Percentiles rank a stretch among this genome's conserved stretches.
phyloP scores from a whole-genome alignment of 768 basidiomycete species.

The Suillus weaverae region DNA sequence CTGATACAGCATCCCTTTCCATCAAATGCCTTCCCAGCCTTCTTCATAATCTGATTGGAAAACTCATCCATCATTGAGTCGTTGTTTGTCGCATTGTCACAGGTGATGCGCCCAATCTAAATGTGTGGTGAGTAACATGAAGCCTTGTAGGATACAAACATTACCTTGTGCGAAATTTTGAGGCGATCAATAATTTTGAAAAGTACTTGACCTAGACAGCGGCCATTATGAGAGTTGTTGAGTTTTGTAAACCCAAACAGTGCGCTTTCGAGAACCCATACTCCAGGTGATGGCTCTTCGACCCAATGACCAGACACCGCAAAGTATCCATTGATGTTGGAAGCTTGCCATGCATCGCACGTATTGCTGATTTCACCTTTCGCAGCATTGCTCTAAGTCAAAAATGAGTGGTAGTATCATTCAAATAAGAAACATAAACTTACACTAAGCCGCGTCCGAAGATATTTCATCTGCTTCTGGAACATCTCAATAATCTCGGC shows the following conservation, averaged over 20 bases:
- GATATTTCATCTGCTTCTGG: constrained; percentile 16
- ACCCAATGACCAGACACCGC: constrained; percentile 40
- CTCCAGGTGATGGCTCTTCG: constrained; percentile 22
- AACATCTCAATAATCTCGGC: constrained; percentile 33
- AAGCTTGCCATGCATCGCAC: constrained; percentile 41
- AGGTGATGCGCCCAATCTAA: constrained; percentile 16
- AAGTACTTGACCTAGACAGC: constrained; percentile 35
- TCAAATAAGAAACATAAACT: background rate
- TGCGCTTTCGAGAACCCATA: constrained; percentile 29
- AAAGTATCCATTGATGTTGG: constrained; percentile 36
- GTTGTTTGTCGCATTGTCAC: constrained; percentile 23
- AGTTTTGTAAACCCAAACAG: constrained; percentile 38
- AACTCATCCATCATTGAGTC: background rate
- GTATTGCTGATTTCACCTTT: constrained; percentile 32
- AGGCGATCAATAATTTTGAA: background rate
- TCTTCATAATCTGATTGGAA: background rate
- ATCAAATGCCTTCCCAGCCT: background rate
- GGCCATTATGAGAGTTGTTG: constrained; percentile 39
- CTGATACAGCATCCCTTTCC: constrained; percentile 12
- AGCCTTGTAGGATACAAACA: background rate
- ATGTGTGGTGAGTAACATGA: background rate
- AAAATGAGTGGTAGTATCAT: background rate
- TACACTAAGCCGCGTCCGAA: constrained; percentile 22
- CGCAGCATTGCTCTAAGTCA: constrained; percentile 15
- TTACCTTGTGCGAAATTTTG: background rate